Conservation (phyloP, 2,329 filamentous ascomycete genomes). For the Hortaea werneckii region DNA sequence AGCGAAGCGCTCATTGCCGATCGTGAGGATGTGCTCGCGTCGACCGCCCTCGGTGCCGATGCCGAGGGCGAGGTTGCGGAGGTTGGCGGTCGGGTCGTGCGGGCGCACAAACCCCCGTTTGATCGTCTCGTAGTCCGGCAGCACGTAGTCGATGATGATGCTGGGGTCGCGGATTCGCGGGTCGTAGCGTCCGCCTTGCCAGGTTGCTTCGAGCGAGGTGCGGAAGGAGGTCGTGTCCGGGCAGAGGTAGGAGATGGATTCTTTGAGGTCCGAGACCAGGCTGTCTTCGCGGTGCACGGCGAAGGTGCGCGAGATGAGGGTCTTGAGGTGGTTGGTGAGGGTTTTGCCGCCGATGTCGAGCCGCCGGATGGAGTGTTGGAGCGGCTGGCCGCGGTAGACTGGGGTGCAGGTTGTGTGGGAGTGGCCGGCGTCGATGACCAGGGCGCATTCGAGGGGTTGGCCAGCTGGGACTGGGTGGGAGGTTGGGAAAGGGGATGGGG, state of each 20-base stretch:
- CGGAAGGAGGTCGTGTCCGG: constrained; percentile 42
- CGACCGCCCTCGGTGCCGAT: constrained; percentile 35
- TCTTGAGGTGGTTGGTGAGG: constrained; percentile 84
- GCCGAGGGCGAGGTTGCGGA: constrained; percentile 39
- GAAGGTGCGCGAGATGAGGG: constrained; percentile 83
- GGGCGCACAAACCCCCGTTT: constrained; percentile 63
- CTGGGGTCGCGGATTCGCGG: constrained; percentile 35
- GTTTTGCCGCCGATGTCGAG: constrained; percentile 89
- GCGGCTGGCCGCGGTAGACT: constrained; percentile 65
- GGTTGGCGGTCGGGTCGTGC: constrained; percentile 59
- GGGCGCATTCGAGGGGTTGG: constrained; percentile 63
- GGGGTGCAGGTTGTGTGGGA: constrained; percentile 88
- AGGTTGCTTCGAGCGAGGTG: constrained; percentile 67
- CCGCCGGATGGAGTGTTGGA: constrained; percentile 72
- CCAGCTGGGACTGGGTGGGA: constrained; percentile 25
- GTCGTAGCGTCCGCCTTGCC: constrained; percentile 64
- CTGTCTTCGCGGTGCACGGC: constrained; percentile 92
- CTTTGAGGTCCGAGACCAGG: constrained; percentile 94
- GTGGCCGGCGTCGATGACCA: constrained; percentile 85
- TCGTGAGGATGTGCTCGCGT: constrained; percentile 68
- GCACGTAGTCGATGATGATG: constrained; percentile 80
- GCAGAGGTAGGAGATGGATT: constrained; percentile 68
- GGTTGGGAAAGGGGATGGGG: constrained; percentile 22
- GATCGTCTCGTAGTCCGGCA: constrained; percentile 64
- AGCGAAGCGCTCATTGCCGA: constrained; percentile 85